Evolutionary conservation across 2,329 filamentous ascomycete genomes (phyloP), one percentile per base, ranked within the genome.

Genomic region (Dothistroma septosporum): DNA sequence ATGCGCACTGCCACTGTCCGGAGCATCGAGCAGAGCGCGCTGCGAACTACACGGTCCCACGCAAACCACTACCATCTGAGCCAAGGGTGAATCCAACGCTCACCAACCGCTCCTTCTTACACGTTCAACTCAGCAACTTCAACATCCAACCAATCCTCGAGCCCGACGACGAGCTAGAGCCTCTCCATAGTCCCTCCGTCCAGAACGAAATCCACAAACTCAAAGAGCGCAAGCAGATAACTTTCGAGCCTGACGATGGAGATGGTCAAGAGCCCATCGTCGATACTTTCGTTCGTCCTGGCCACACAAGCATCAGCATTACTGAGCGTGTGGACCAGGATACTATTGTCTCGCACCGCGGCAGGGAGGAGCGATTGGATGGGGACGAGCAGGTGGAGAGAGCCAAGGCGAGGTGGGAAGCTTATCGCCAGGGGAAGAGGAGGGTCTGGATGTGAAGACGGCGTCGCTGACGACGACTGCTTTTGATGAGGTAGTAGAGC

Each of bases 231-330:
- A 9, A 19, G 16, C 41, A 44, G 41, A 14, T 19, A 2, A 28
- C n/a, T 8, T 54, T 41, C 32, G 52, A 22, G 19, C 32, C 52
- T 2, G 54, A 57, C 21, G 54, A 49, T 21, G 54, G 49, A 1
- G 28, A 57, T n/a, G 24, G 35, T 12, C 28, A 31, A 21, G 48
- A 31, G 4, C 54, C 54, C 2, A 22, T 57, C 19, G 44, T 57
- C 9, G 54, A 57, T 10, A 57, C 54, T n/a, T 57, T 57, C 28
- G 44, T 57, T 14, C 41, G n/a, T 21, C 24, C 22, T 4, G 14
- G 41, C 11, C 54, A 57, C n/a, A 57, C 41, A 1, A 57, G 54
- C 21, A 19, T 57, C 28, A 9, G n/a, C 22, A 57, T 57, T n/a
- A 57, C 41, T 2, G 54, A 57, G 41, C 19, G 24, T 21, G 22